Conservation (phyloP, 2,329 filamentous ascomycete species). For the Colletotrichum sp. region DNA sequence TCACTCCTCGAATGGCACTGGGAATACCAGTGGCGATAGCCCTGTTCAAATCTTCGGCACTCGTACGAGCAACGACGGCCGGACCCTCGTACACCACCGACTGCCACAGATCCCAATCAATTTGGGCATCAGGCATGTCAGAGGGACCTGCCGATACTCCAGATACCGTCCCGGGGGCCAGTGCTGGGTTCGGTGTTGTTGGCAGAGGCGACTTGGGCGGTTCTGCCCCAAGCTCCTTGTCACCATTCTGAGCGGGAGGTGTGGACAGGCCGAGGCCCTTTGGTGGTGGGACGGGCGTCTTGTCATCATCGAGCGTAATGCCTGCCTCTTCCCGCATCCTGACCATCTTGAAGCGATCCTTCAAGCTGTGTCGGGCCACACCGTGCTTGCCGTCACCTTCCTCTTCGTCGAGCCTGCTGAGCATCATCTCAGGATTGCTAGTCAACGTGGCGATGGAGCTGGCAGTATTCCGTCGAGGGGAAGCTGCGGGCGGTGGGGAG, state of each 20-base stretch:
- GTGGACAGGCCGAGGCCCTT: slow-evolving; percentile 26
- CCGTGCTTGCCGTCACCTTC: slow-evolving; percentile 55
- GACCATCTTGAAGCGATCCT: slow-evolving; percentile 80
- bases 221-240: slow-evolving; percentile 13
- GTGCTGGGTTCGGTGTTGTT: slow-evolving; percentile 67
- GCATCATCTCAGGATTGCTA: slow-evolving; percentile 82
- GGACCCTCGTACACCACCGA: slow-evolving; percentile 94
- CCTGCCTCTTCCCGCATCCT: slow-evolving; percentile 76
- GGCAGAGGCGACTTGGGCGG: slow-evolving; percentile 52
- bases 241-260: slow-evolving; percentile 27
- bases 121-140: slow-evolving; percentile 71
- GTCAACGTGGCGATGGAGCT: slow-evolving; percentile 80
- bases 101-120: slow-evolving; percentile 99
- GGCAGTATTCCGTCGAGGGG: slow-evolving; percentile 71
- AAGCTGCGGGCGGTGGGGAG: slow-evolving; percentile 54
- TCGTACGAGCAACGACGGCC: slow-evolving; percentile 84
- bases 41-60: slow-evolving; percentile 85
- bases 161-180: slow-evolving; percentile 85
- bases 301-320: slow-evolving; percentile 58
- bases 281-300: slow-evolving; percentile 31
- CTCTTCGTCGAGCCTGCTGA: slow-evolving; percentile 79
- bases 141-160: slow-evolving; percentile 80
- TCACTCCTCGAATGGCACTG: slow-evolving; percentile 93
- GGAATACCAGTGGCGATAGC: slow-evolving; percentile 95
- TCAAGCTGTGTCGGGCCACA: slow-evolving; percentile 66